These are phyloP conservation scores for Sarocladium kiliense DNA, from an alignment of 2,329 filamentous ascomycete species.

Conservation along the genomic window DNA sequence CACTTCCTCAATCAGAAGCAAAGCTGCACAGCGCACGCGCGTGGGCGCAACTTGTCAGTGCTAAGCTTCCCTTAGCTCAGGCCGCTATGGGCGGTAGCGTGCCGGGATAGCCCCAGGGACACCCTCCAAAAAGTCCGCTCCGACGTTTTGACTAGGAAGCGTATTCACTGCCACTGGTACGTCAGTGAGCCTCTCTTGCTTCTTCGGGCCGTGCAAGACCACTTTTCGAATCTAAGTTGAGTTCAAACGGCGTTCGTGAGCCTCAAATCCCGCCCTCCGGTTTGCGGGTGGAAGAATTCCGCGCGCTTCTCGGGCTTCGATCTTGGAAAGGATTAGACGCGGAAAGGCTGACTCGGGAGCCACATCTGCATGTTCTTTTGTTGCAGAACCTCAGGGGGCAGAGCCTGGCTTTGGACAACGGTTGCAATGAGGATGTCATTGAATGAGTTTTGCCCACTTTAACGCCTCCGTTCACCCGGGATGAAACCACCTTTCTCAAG, in stretches of 20 bases:
- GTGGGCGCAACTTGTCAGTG: no score
- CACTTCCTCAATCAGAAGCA: constrained; percentile 4
- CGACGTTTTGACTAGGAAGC: not conserved
- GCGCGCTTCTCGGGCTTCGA: not conserved
- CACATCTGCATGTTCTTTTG: not conserved
- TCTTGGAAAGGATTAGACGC: not conserved
- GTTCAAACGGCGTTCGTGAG: not conserved
- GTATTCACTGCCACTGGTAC: not conserved
- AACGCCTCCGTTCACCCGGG: not conserved
- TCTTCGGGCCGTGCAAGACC: not conserved
- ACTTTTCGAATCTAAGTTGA: not conserved
- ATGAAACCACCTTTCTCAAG: not conserved
- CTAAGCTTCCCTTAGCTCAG: constrained; percentile 3
- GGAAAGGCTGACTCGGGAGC: not conserved
- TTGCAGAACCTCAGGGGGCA: not conserved
- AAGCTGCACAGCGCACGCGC: not conserved
- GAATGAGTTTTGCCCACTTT: not conserved
- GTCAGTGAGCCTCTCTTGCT: not conserved
- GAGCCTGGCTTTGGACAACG: no score
- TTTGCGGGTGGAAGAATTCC: not conserved
- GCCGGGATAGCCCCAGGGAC: not conserved
- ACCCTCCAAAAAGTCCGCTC: not conserved
- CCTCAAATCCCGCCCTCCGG: not conserved
- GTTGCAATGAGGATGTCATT: no score
- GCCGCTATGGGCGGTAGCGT: not conserved